Percentiles rank a stretch among this genome's conserved stretches.
phyloP scores from a whole-genome alignment of 164 flowering plant genomes.

The Magnolia sinica region DNA sequence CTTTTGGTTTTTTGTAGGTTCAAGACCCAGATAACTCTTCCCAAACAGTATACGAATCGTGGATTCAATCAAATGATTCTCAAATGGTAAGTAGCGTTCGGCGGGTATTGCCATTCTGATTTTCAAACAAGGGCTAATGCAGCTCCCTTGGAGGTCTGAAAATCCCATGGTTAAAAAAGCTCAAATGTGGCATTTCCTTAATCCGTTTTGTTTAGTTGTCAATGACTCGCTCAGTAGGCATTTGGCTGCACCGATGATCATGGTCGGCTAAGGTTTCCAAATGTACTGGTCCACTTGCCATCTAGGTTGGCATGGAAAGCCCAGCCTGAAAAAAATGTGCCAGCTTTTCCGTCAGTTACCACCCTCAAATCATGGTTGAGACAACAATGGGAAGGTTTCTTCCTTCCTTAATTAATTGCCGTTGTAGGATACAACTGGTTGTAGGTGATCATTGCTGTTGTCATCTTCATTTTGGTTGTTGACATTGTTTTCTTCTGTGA shows the following conservation, averaged over 20 bases:
- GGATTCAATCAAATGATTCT: slow-evolving; percentile 37
- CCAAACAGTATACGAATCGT: slow-evolving; percentile 56
- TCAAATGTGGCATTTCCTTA: not conserved
- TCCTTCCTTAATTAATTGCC: no score
- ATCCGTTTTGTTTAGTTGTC: not conserved
- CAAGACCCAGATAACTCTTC: slow-evolving; percentile 70
- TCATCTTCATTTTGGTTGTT: not conserved
- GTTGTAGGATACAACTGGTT: not conserved
- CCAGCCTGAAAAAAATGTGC: no score
- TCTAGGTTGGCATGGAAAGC: no score
- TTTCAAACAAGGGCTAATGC: not conserved
- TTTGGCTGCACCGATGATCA: not conserved
- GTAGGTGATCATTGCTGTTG: not conserved
- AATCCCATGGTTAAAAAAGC: not conserved
- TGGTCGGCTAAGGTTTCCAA: not conserved
- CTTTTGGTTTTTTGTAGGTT: slow-evolving; percentile 41
- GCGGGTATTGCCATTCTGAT: not conserved
- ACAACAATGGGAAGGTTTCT: no score
- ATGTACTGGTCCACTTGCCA: no score
- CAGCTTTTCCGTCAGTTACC: no score
- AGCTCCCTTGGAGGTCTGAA: not conserved
- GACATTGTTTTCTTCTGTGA: not conserved
- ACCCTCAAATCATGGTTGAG: no score
- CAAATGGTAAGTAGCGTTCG: slow-evolving; percentile 33
- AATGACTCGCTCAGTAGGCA: not conserved